phyloP scores from a whole-genome alignment of 2,329 filamentous ascomycete genomes.

The Cercospora nicotianae region DNA sequence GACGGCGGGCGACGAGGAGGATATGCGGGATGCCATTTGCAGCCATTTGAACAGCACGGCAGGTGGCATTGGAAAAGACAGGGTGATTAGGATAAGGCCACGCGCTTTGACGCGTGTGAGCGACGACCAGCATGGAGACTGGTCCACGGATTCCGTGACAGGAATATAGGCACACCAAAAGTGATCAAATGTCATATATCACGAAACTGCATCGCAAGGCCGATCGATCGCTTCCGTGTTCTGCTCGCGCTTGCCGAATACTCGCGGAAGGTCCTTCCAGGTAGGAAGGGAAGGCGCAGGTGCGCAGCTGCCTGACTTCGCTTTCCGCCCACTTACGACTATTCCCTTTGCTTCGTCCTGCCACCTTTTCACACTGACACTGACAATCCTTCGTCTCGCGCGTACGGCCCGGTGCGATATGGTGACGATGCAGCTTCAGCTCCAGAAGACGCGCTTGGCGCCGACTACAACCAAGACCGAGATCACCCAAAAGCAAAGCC shows the following conservation, averaged over 20 bases:
- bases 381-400: neutral
- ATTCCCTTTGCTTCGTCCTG: neutral
- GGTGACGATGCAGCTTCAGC: constrained; percentile 29
- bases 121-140: neutral
- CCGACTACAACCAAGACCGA: constrained; percentile 34
- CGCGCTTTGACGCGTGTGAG: neutral
- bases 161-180: neutral
- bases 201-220: neutral
- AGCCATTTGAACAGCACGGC: neutral
- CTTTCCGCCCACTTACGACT: neutral
- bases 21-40: neutral
- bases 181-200: neutral
- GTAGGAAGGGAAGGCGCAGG: neutral
- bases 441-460: constrained; percentile 25
- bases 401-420: constrained; percentile 15
- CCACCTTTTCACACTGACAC: neutral
- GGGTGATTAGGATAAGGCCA: neutral
- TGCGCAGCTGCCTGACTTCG: neutral
- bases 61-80: neutral
- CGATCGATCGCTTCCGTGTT: neutral
- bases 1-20: neutral
- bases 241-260: neutral
- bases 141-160: neutral
- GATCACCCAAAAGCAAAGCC: constrained; percentile 46
- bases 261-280: neutral